Percentiles rank a stretch among this genome's conserved stretches.
Conservation (phyloP, 345 rosid species). For the Eucalyptus sideroxylon region DNA sequence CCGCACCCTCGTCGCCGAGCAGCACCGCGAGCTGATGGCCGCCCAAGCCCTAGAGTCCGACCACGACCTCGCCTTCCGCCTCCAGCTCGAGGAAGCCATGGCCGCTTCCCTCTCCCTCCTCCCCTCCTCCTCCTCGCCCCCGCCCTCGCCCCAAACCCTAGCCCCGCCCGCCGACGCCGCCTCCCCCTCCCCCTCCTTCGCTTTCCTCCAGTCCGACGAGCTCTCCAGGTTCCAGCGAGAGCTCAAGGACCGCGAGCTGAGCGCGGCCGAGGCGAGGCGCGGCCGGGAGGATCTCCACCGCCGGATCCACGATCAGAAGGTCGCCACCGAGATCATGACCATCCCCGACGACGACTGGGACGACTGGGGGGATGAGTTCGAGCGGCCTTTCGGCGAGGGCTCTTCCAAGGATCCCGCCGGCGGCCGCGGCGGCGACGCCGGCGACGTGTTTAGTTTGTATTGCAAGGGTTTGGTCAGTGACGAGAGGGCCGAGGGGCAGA, state of each 20-base stretch:
- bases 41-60: constrained; percentile 15
- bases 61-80: constrained; percentile 32
- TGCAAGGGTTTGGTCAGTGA: constrained; percentile 18
- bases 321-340: constrained; percentile 34
- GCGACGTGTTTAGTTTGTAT: constrained; percentile 1
- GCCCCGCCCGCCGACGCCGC: not conserved
- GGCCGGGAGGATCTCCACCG: constrained; percentile 38
- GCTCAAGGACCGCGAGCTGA: constrained; percentile 7
- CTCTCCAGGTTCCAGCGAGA: constrained; percentile 13
- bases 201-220: constrained; percentile 10
- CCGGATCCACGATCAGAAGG: constrained; percentile 47
- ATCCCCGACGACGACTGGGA: constrained; percentile 49
- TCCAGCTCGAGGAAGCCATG: constrained; percentile 50
- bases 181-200: not conserved
- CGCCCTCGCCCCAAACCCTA: not conserved
- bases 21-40: not conserved
- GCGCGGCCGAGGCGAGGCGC: constrained; percentile 1
- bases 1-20: not conserved
- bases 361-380: constrained; percentile 27
- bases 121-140: not conserved
- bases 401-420: not conserved
- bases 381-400: constrained; percentile 28
- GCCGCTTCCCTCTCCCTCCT: constrained; percentile 26
- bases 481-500: constrained; percentile 2
- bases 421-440: not conserved